These are phyloP conservation scores for Lasiodiplodia sp. DNA, from an alignment of 2,329 filamentous ascomycete species.

Conservation along the genomic window DNA sequence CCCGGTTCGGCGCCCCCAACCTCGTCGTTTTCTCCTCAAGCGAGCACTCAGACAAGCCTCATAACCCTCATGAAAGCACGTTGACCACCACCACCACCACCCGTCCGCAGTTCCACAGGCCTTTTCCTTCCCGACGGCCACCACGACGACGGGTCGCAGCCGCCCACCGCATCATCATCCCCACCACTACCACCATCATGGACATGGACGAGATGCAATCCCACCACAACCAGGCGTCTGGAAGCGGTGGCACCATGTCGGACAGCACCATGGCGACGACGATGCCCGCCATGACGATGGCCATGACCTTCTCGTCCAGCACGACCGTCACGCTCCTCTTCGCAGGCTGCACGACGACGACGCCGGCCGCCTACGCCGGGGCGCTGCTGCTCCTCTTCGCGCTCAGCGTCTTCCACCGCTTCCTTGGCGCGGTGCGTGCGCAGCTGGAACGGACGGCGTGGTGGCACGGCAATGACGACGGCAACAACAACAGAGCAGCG, in stretches of 20 bases:
- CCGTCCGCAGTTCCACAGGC: no score
- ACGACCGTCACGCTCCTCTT: slow-evolving; percentile 43
- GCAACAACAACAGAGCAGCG: neutral
- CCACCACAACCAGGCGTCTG: neutral
- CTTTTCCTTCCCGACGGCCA: no score
- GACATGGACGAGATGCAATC: neutral
- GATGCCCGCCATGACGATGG: slow-evolving; percentile 33
- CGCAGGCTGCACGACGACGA: slow-evolving; percentile 39
- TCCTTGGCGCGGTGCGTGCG: slow-evolving; percentile 39
- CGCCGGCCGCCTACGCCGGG: slow-evolving; percentile 37
- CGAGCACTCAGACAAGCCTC: no score
- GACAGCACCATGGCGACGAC: neutral
- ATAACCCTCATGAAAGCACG: no score
- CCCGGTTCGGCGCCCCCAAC: neutral
- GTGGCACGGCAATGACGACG: neutral
- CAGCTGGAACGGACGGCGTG: slow-evolving; percentile 37
- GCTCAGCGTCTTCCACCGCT: slow-evolving; percentile 41
- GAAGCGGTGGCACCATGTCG: neutral
- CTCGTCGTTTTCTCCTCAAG: no score
- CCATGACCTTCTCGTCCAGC: slow-evolving; percentile 39
- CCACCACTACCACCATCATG: no score
- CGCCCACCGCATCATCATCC: neutral
- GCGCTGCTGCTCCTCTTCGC: slow-evolving; percentile 41
- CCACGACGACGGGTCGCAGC: neutral
- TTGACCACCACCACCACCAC: no score